A percentile compares a stretch with the other conserved stretches of the same genome.
Conservation (phyloP, 2,329 filamentous ascomycete genomes). For the Xylaria polymorpha region DNA sequence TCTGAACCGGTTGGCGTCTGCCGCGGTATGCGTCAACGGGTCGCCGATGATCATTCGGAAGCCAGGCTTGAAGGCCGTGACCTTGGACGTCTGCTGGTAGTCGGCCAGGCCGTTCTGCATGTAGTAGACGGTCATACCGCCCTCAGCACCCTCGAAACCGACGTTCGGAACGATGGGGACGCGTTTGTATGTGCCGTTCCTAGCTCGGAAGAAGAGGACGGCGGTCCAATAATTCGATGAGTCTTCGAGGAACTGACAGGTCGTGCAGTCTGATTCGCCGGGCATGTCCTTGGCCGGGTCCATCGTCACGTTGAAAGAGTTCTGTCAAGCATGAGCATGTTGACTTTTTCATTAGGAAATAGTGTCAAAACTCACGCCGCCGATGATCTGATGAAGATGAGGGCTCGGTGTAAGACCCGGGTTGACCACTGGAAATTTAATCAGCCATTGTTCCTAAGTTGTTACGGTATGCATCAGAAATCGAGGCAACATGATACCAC, state of each 20-base stretch:
- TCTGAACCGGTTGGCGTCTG: slow-evolving; percentile 53
- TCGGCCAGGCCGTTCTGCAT: slow-evolving; percentile 50
- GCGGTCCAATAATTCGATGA: slow-evolving; percentile 50
- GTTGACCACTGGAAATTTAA: slow-evolving; percentile 40
- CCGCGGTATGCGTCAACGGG: slow-evolving; percentile 50
- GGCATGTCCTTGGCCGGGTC: slow-evolving; percentile 46
- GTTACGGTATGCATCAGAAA: neutral
- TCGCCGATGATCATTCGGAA: slow-evolving; percentile 61
- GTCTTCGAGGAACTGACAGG: slow-evolving; percentile 46
- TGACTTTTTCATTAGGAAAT: neutral
- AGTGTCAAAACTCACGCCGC: slow-evolving; percentile 41
- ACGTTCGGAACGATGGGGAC: slow-evolving; percentile 47
- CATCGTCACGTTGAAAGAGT: slow-evolving; percentile 48
- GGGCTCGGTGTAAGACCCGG: slow-evolving; percentile 46
- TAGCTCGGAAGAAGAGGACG: slow-evolving; percentile 45
- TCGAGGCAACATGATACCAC: neutral
- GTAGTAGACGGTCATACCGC: slow-evolving; percentile 60
- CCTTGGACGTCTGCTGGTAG: slow-evolving; percentile 53
- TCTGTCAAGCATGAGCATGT: slow-evolving; percentile 31
- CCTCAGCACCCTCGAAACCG: slow-evolving; percentile 49
- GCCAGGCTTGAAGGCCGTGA: slow-evolving; percentile 58
- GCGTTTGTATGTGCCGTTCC: slow-evolving; percentile 48
- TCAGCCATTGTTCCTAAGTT: slow-evolving; percentile 1
- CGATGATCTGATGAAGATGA: slow-evolving; percentile 50
- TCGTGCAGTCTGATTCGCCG: slow-evolving; percentile 46